Percentiles rank a stretch among this genome's conserved stretches.
These are phyloP conservation scores for Mortierella sp. DNA, from an alignment of 371 early-diverging fungal species.

Conservation along the genomic window DNA sequence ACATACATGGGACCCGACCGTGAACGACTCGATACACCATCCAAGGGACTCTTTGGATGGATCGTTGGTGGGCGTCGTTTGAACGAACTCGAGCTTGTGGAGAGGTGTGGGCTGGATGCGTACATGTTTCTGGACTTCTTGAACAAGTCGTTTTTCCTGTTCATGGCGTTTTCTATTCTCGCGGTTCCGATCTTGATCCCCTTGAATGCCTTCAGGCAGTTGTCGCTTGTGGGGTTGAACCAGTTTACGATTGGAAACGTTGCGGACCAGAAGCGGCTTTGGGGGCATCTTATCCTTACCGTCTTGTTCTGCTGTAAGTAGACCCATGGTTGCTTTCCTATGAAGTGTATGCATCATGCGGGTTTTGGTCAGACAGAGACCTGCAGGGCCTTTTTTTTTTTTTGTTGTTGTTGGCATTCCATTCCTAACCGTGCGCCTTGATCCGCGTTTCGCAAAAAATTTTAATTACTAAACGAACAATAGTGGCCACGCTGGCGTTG, in stretches of 20 bases:
- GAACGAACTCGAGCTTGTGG: conserved; percentile 30
- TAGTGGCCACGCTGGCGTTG: conserved; percentile 27
- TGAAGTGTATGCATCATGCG: too few relatives aligned
- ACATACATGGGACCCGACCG: conserved; percentile 36
- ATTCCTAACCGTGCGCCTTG: background rate
- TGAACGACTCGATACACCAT: conserved; percentile 2
- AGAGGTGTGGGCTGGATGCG: conserved; percentile 46
- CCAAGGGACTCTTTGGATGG: conserved; percentile 25
- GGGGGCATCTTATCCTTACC: conserved; percentile 51
- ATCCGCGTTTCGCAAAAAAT: background rate
- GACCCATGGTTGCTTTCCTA: too few relatives aligned
- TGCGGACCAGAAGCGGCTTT: conserved; percentile 38
- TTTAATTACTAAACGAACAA: background rate
- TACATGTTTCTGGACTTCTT: conserved; percentile 53
- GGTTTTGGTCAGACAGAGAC: too few relatives aligned
- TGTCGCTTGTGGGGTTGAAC: conserved; percentile 42
- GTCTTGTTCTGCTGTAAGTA: conserved; percentile 45
- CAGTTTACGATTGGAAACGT: conserved; percentile 52
- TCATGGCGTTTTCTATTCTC: conserved; percentile 35
- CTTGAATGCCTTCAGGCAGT: conserved; percentile 33
- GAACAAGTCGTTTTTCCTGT: conserved; percentile 46
- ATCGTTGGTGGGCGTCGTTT: conserved; percentile 15
- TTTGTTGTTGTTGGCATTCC: background rate
- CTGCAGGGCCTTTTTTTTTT: too few relatives aligned
- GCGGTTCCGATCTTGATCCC: conserved; percentile 50